Conservation (phyloP, 768 basidiomycete species). For the Lactarius pseudohatsudake region DNA sequence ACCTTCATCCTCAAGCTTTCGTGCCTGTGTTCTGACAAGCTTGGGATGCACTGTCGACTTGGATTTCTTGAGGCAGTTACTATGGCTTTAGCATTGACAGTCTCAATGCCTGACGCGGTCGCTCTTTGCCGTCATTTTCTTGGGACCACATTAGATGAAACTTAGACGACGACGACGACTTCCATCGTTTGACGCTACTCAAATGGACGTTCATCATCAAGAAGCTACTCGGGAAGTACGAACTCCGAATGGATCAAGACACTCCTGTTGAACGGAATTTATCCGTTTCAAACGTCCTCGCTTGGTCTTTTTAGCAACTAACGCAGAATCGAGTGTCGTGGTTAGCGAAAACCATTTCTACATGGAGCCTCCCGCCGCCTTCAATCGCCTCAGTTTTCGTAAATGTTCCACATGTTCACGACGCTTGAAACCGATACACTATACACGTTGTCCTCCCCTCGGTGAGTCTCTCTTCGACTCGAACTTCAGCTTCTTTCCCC, state of each 20-base stretch:
- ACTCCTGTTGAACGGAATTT: slow-evolving; percentile 11
- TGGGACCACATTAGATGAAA: background rate
- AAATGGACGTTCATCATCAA: slow-evolving; percentile 21
- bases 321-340: slow-evolving; percentile 25
- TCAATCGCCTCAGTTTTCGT: background rate
- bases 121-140: background rate
- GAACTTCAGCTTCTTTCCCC: background rate
- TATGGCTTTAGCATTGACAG: background rate
- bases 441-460: slow-evolving; percentile 14
- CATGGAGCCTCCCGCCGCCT: background rate
- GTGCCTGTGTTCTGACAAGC: slow-evolving; percentile 17
- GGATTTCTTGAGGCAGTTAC: background rate
- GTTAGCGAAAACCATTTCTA: slow-evolving; percentile 15
- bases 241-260: background rate
- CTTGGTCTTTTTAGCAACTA: slow-evolving; percentile 20
- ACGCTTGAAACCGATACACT: slow-evolving; percentile 8
- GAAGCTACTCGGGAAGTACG: slow-evolving; percentile 9
- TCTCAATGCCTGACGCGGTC: slow-evolving; percentile 5
- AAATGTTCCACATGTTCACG: slow-evolving; percentile 5
- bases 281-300: slow-evolving; percentile 10
- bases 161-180: background rate
- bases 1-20: slow-evolving; percentile 6
- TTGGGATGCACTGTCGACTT: slow-evolving; percentile 5
- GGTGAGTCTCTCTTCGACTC: slow-evolving; percentile 16
- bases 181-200: slow-evolving; percentile 1